Evolutionary conservation across 371 early-diverging fungal genomes (phyloP), one percentile per base, ranked within the genome.

Genomic region (Lichtheimia hyalospora): DNA sequence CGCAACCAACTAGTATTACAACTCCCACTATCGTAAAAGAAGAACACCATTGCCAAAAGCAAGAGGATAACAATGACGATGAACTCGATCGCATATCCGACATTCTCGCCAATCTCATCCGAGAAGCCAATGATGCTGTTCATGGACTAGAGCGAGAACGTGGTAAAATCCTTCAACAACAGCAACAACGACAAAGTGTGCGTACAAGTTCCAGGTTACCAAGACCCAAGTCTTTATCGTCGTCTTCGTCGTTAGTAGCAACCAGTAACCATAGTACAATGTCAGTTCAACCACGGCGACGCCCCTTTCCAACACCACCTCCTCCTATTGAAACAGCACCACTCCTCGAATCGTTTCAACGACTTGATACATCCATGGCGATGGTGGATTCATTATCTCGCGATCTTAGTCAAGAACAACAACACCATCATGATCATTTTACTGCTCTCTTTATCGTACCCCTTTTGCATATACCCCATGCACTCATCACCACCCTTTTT

Each of bases 101-200:
- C 49, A 75, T 79, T 1, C 49, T 79, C 6, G 55, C 70, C 18
- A 74, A 67, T 56, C 53, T 79, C 28, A 76, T 79, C 49, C 74
- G 72, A 54, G 80, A 79, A 64, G 80, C 80, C 15, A 79, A 76
- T 39, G 69, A 75, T n/a, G 80, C 80, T 12, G 80, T 79, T 0
- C 40, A 75, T 43, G 71, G 66, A 12, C 66, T 71, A 5, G 73
- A 74, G 42, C 56, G 70, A 41, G 77, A 62, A 67, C 59, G 42
- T 61, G 70, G 42, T 12, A 25, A 27, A 14, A 34, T 34, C 5
- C 8, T 34, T 8, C 8, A 34, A 8, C 16, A 55, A 1, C 24
- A 27, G 46, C 39, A 44, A 16, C 16, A 49, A 5, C 24, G 43
- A 14, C 27, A 10, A 3, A 46, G 18, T 46, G 46, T 46, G n/a